phyloP scores from a whole-genome alignment of 805 yeast genomes.

The Kuraishia piskuri region DNA sequence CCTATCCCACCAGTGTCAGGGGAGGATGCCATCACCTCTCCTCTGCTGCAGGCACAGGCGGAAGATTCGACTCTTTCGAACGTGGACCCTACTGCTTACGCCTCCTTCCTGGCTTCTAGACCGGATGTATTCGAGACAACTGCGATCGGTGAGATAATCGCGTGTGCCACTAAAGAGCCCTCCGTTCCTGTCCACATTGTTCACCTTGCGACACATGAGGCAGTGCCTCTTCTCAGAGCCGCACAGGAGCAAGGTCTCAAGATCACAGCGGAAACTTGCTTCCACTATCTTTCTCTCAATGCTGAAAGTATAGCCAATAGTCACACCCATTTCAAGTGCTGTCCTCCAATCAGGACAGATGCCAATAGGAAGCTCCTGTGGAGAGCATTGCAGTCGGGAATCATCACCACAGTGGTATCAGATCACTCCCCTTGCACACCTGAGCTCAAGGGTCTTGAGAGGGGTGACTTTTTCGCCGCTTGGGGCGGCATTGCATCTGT shows the following conservation, averaged over 20 bases:
- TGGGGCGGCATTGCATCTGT: constrained; percentile 97
- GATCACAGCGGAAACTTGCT: constrained; percentile 86
- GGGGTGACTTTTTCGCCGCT: constrained; percentile 84
- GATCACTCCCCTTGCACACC: constrained; percentile 98
- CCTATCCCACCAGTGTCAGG: not conserved
- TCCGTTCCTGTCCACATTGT: constrained; percentile 76
- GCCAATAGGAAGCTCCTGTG: constrained; percentile 66
- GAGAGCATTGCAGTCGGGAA: constrained; percentile 60
- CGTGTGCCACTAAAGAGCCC: constrained; percentile 50
- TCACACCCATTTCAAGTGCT: constrained; percentile 82
- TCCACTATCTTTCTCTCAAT: constrained; percentile 74
- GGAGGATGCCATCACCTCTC: constrained; percentile 22
- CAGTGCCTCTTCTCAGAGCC: constrained; percentile 59
- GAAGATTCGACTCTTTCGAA: constrained; percentile 29
- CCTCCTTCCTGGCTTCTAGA: constrained; percentile 71
- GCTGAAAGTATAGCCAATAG: constrained; percentile 75
- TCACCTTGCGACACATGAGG: constrained; percentile 81
- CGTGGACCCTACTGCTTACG: constrained; percentile 56
- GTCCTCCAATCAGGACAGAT: constrained; percentile 86
- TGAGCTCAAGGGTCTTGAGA: constrained; percentile 68
- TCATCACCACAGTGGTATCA: constrained; percentile 79
- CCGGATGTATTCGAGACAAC: constrained; percentile 85
- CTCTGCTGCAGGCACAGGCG: constrained; percentile 34
- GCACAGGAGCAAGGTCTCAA: constrained; percentile 57
- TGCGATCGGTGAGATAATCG: constrained; percentile 68